Conservation (phyloP, 2,329 filamentous ascomycete species). For the Cytospora piceicola region DNA sequence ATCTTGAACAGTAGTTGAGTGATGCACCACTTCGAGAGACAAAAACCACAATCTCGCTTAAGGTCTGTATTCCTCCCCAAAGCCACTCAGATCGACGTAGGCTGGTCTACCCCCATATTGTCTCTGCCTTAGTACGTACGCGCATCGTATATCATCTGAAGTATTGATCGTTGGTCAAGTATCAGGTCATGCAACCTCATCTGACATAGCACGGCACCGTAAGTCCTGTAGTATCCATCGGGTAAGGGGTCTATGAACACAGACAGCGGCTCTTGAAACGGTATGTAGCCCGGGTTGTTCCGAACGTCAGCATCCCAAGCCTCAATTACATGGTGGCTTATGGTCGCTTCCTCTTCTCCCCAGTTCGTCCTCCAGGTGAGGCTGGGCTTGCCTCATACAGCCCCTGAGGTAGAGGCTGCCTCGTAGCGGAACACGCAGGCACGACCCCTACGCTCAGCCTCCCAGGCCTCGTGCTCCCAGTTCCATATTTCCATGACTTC, state of each 20-base stretch:
- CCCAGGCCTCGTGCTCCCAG: constrained; percentile 2
- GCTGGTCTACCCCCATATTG: no score
- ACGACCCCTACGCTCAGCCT: background rate
- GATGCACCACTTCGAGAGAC: no score
- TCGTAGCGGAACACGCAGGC: background rate
- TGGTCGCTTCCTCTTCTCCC: no score
- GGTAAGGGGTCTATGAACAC: background rate
- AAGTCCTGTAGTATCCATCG: background rate
- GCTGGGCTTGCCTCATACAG: background rate
- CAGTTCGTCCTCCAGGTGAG: background rate
- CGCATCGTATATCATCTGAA: no score
- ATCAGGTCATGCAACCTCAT: background rate
- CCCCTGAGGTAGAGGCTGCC: background rate
- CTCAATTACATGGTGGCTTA: background rate
- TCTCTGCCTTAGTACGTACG: no score
- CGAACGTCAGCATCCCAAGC: background rate
- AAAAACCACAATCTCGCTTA: no score
- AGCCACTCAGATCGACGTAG: no score
- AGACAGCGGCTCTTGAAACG: background rate
- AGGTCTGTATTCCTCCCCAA: no score
- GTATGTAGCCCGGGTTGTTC: background rate
- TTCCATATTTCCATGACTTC: constrained; percentile 43
- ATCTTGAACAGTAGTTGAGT: no score
- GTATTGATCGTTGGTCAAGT: background rate
- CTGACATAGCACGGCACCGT: background rate